These are phyloP conservation scores for Talaromyces sp. DNA, from an alignment of 2,329 filamentous ascomycete genomes.

Conservation along the genomic window DNA sequence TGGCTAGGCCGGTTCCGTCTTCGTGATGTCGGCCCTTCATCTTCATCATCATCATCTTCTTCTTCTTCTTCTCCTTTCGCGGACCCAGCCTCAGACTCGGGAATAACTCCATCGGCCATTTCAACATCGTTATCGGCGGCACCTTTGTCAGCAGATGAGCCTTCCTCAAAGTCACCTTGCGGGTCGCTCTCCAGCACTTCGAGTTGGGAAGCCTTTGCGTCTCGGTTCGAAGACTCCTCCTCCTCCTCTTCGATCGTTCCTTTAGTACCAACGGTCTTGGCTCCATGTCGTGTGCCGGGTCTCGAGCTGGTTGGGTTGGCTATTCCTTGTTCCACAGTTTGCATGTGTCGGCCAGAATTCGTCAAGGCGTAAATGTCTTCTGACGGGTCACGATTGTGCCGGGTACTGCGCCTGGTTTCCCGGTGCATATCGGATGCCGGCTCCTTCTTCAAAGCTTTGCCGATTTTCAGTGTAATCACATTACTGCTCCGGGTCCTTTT, in stretches of 20 bases:
- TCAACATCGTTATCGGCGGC: constrained; percentile 26
- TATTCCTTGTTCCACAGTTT: constrained; percentile 50
- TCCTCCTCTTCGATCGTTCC: constrained; percentile 27
- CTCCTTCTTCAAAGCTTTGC: constrained; percentile 22
- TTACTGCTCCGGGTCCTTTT: constrained; percentile 18
- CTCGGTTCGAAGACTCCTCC: constrained; percentile 27
- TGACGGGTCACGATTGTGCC: constrained; percentile 53
- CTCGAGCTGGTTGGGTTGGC: constrained; percentile 38
- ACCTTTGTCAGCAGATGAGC: constrained; percentile 18
- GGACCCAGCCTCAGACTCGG: constrained; percentile 37
- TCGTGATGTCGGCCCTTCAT: constrained; percentile 48
- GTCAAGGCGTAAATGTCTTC: constrained; percentile 54
- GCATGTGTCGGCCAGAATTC: constrained; percentile 53
- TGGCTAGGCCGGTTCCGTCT: constrained; percentile 30
- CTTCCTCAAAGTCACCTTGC: constrained; percentile 28
- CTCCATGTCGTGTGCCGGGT: constrained; percentile 17
- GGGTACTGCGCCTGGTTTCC: constrained; percentile 49
- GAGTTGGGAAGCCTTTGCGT: constrained; percentile 33
- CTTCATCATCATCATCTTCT: constrained; percentile 51
- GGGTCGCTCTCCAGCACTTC: constrained; percentile 40
- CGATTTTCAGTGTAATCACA: constrained; percentile 26
- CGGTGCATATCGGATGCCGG: constrained; percentile 18
- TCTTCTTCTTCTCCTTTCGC: constrained; percentile 28
- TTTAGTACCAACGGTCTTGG: constrained; percentile 38
- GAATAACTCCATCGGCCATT: constrained; percentile 32